These are phyloP conservation scores for Apiotrichum siamense DNA, from an alignment of 1,284 basidiomycete genomes.

Conservation along the genomic window DNA sequence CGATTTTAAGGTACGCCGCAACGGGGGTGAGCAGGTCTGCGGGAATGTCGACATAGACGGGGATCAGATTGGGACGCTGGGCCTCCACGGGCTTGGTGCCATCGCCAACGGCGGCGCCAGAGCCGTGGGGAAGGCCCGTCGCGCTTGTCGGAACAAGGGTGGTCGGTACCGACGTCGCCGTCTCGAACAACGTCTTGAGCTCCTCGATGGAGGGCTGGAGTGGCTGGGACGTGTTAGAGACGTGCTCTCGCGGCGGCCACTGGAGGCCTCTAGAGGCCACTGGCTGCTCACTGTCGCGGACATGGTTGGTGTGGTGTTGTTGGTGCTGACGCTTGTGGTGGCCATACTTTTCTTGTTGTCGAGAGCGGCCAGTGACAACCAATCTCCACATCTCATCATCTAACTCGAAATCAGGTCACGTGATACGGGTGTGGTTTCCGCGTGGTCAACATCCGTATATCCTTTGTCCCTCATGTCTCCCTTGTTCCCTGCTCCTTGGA, in stretches of 20 bases:
- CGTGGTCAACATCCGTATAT: too few species aligned
- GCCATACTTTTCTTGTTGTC: background rate
- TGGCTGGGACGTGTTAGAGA: constrained; percentile 3
- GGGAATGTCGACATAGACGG: constrained; percentile 85
- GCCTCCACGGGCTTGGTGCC: constrained; percentile 6
- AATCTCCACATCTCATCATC: constrained; percentile 6
- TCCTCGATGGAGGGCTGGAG: constrained; percentile 31
- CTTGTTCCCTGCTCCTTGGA: too few species aligned
- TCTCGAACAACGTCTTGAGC: constrained; percentile 29
- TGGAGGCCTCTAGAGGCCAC: too few species aligned
- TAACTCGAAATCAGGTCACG: too few species aligned
- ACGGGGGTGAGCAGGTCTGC: constrained; percentile 96
- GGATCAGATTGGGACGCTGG: constrained; percentile 51
- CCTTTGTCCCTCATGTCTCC: background rate
- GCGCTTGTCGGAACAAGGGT: constrained; percentile 28
- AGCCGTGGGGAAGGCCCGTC: constrained; percentile 27
- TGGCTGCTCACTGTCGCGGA: constrained; percentile 12
- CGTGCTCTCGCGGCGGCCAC: too few species aligned
- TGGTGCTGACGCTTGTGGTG: background rate
- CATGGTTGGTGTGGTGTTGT: constrained; percentile 7
- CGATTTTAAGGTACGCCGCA: constrained; percentile 88
- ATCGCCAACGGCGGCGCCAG: constrained; percentile 13
- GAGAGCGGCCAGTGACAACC: background rate
- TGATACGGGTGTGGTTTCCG: too few species aligned
- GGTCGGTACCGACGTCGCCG: constrained; percentile 28